Evolutionary conservation across 2,329 filamentous ascomycete species (phyloP), one percentile per base, ranked within the genome.

Genomic region (Xylariaceae sp.): DNA sequence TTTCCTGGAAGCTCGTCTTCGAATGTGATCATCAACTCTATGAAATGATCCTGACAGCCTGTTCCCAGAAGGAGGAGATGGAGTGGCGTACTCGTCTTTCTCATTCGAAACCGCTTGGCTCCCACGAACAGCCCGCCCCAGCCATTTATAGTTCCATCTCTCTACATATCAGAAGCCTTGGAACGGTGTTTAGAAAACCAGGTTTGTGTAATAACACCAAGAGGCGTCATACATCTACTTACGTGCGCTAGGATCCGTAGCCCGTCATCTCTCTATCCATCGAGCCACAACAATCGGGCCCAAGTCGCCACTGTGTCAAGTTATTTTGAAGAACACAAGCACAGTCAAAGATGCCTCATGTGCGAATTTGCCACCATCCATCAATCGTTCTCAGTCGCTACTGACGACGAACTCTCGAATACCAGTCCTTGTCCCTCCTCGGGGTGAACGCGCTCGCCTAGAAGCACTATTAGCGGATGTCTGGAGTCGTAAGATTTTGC

Each of bases 1-100:
- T 90, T 70, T 94, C 92, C 1, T 97, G 92, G 93, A 99, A 97
- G 69, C 66, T 97, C 9, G 80, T 91, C 2, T 97, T 97, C 65
- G 87, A 94, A 68, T 83, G 84, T 60, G 81, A 88, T 51, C 83
- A 88, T 60, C 85, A 89, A 55, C 77, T 93, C 47, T 93, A 90
- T 68, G 93, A 97, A 71, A 73, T 96, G 13, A 85, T 97, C 33
- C 80, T 96, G 74, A 95, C 89, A 60, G 93, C 92, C 29, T 96
- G 92, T 64, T 93, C 88, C 1, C 78, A 84, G 0, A 84, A 81
- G 33, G 93, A 99, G 69, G 91, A 94, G 64, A 76, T 82, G 39
- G 84, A 87, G 64, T 99, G 94, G 93, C 86, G 87, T 58, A 78
- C 76, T 13, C 82, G 86, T n/a, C 76, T 96, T 18, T 72, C 77